phyloP scores from a whole-genome alignment of 2,329 filamentous ascomycete species.

The Grosmannia huntii region DNA sequence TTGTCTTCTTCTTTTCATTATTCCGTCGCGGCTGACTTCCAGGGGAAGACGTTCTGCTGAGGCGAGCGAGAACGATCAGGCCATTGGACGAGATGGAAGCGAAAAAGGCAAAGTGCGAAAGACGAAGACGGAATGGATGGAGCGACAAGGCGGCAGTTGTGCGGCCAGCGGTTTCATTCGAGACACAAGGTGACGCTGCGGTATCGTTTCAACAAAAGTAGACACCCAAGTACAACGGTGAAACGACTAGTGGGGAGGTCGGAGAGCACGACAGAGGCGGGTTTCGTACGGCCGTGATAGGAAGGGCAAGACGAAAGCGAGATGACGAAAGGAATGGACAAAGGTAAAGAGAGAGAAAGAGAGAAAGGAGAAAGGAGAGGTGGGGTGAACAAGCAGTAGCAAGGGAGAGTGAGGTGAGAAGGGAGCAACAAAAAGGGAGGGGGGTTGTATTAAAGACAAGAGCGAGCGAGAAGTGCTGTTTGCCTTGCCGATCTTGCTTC shows the following conservation, averaged over 20 bases:
- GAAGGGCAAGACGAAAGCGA: not conserved
- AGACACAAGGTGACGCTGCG: not conserved
- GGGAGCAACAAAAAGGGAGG: not conserved
- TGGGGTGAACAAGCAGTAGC: not conserved
- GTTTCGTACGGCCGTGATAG: not conserved
- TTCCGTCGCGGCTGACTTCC: not conserved
- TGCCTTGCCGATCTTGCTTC: not conserved
- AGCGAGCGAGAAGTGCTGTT: not conserved
- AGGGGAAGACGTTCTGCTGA: not conserved
- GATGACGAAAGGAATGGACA: not conserved
- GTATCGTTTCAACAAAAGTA: not conserved
- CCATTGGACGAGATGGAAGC: not conserved
- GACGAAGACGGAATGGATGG: not conserved
- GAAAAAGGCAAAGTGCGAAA: not conserved
- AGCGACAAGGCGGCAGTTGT: not conserved
- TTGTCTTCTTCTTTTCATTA: slow-evolving; percentile 24
- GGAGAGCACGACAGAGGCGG: not conserved
- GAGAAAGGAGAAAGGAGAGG: not conserved
- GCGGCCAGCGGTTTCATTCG: not conserved
- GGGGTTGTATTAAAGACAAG: not conserved
- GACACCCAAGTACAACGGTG: not conserved
- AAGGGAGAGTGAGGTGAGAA: not conserved
- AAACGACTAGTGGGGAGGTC: not conserved
- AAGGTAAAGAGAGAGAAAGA: not conserved
- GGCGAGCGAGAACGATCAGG: not conserved